Evolutionary conservation across 2,329 filamentous ascomycete genomes (phyloP).

Genomic region (Alternaria arbusti): DNA sequence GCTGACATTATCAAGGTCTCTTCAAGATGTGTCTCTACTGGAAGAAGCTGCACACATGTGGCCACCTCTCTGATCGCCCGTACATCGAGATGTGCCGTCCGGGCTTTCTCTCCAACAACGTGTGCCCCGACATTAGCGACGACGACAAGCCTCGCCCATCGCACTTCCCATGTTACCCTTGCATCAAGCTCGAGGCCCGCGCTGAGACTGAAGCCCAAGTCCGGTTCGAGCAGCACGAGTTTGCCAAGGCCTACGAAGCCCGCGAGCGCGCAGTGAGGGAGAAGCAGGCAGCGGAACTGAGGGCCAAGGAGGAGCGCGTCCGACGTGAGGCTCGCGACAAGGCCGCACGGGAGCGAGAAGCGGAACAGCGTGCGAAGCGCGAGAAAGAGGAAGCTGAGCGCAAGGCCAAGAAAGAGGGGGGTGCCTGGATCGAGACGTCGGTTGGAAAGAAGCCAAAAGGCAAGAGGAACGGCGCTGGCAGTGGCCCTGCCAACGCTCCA

Average conservation of each 20-base stretch:
- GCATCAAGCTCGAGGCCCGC: constrained; percentile 25
- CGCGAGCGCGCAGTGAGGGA: constrained; percentile 14
- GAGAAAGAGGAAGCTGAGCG: constrained; percentile 24
- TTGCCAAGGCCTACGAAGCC: constrained; percentile 14
- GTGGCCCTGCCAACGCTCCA: neutral
- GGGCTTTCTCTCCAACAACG: constrained; percentile 26
- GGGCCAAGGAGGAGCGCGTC: constrained; percentile 26
- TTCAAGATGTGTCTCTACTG: constrained; percentile 33
- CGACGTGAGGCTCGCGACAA: constrained; percentile 30
- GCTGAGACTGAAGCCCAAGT: constrained; percentile 14
- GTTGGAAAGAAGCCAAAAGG: constrained; percentile 22
- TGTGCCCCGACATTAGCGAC: constrained; percentile 23
- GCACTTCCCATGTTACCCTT: constrained; percentile 32
- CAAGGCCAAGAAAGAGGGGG: constrained; percentile 25
- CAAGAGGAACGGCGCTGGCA: constrained; percentile 10
- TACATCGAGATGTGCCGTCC: constrained; percentile 34
- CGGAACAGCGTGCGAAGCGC: constrained; percentile 14
- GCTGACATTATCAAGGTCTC: neutral
- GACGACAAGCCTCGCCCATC: constrained; percentile 16
- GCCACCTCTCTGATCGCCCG: constrained; percentile 22
- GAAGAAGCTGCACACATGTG: constrained; percentile 33
- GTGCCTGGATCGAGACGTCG: constrained; percentile 27
- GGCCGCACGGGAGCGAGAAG: constrained; percentile 27
- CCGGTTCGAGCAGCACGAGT: constrained; percentile 4
- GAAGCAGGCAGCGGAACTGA: constrained; percentile 16